Conservation (phyloP, 2,329 filamentous ascomycete species). For the Cryphonectria carpinicola region DNA sequence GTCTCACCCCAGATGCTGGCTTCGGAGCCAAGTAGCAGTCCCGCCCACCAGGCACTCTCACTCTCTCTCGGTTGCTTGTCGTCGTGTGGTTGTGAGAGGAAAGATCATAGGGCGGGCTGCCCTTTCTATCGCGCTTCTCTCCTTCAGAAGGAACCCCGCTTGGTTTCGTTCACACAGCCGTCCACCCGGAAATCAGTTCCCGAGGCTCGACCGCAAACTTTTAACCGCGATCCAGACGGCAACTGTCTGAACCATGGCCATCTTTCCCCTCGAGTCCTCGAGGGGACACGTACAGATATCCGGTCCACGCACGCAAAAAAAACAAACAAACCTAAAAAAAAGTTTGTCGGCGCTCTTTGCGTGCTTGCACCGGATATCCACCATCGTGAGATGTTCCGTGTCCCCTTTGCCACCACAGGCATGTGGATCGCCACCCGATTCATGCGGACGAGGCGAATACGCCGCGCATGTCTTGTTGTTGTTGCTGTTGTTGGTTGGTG, state of each 20-base stretch:
- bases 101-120: constrained; percentile 38
- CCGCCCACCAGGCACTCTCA: constrained; percentile 35
- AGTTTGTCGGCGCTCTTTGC: neutral
- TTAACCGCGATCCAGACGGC: constrained; percentile 24
- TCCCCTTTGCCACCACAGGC: constrained; percentile 20
- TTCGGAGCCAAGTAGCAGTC: constrained; percentile 58
- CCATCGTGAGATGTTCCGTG: neutral
- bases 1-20: constrained; percentile 62
- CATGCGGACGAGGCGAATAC: constrained; percentile 6
- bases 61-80: constrained; percentile 27
- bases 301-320: neutral
- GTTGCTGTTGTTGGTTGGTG: neutral
- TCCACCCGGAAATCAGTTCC: constrained; percentile 15
- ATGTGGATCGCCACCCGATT: constrained; percentile 11
- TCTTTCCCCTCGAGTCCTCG: constrained; percentile 5
- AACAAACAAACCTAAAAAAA: neutral
- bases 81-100: constrained; percentile 2
- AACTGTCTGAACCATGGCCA: constrained; percentile 31
- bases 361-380: neutral
- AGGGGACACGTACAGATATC: neutral
- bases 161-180: constrained; percentile 29
- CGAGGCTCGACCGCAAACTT: constrained; percentile 5
- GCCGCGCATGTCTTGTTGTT: neutral
- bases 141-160: constrained; percentile 57
- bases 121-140: constrained; percentile 62